These are phyloP conservation scores for Magnaporthiopsis rhizophila DNA, from an alignment of 2,329 filamentous ascomycete genomes.

Conservation along the genomic window DNA sequence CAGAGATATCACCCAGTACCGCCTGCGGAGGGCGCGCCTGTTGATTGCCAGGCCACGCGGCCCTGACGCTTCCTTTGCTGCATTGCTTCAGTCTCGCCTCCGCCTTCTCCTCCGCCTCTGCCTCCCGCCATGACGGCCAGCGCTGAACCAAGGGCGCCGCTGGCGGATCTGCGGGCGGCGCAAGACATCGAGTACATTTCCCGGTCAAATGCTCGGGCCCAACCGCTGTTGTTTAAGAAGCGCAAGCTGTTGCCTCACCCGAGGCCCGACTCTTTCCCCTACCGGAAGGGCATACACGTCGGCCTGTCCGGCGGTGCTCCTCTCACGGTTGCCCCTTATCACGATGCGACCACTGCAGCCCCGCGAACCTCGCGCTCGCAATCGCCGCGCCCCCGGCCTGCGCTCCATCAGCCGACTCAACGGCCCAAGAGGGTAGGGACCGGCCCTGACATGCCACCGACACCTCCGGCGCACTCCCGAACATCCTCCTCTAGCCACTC, in stretches of 20 bases:
- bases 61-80: neutral
- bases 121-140: slow-evolving; percentile 6
- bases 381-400: slow-evolving; percentile 21
- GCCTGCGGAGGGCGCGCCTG: neutral
- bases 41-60: neutral
- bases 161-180: slow-evolving; percentile 3
- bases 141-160: slow-evolving; percentile 2
- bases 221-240: slow-evolving; percentile 23
- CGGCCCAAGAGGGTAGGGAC: slow-evolving; percentile 33
- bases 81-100: neutral
- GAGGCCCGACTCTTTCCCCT: slow-evolving; percentile 17
- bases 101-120: neutral
- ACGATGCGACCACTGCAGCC: slow-evolving; percentile 20
- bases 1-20: neutral
- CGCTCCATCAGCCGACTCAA: slow-evolving; percentile 28
- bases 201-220: slow-evolving; percentile 6
- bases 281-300: slow-evolving; percentile 10
- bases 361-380: slow-evolving; percentile 21
- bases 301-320: neutral
- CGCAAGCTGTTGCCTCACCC: slow-evolving; percentile 32
- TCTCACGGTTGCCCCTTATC: slow-evolving; percentile 12
- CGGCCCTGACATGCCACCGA: slow-evolving; percentile 50
- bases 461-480: slow-evolving; percentile 53
- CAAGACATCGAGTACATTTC: slow-evolving; percentile 1
- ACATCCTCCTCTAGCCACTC: slow-evolving; percentile 46